Base-by-base conservation (phyloP, 345 rosid genomes). In the Citrus cavaleriei region DNA sequence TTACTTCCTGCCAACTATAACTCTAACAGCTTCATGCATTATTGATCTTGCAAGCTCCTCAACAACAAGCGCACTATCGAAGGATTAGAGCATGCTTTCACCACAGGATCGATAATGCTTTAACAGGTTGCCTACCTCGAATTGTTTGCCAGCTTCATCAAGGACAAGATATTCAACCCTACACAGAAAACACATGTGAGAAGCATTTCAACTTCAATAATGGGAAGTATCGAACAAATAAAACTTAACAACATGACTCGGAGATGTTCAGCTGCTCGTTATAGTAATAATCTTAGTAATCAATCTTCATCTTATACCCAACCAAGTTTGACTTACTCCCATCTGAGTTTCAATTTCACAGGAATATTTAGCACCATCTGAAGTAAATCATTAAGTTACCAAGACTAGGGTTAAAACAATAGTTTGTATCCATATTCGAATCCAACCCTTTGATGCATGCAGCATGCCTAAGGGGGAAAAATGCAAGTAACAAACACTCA, bases 111-210 rank as follows among this genome's bases (percentile, higher is more conserved):
- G 18, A 93, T 94, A 88, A 88, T 94, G 95, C 89, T 91, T 90
- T 67, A 94, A 75, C 80, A 95, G 79, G 84, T 67, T 32, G 7
- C 95, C 92, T 66, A 86, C 92, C 87, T 95, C 98, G 81, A 95
- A 95, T n/a, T 91, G 88, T 87, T 95, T 95, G 83, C 92, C 99
- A 34, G 97, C 92, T 87, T 95, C 99, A 86, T 95, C 99, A 68
- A 95, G 89, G 83, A 96, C 97, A 71, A 96, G 97, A 83, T 86
- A 93, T 84, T 96, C 95, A 22, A 92, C 98, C 94, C 98, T 96
- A 87, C 79, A 79, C 28, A 75, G 54, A 40, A 59, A 35, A 57
- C 69, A 51, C 66, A 66, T 28, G 35, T 73, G 12, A 25, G 46
- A 63, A 68, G 73, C 73, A 76, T 40, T 58, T 81, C 19, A 63